Conservation (phyloP, 345 rosid species). For the Pistacia integerrima region DNA sequence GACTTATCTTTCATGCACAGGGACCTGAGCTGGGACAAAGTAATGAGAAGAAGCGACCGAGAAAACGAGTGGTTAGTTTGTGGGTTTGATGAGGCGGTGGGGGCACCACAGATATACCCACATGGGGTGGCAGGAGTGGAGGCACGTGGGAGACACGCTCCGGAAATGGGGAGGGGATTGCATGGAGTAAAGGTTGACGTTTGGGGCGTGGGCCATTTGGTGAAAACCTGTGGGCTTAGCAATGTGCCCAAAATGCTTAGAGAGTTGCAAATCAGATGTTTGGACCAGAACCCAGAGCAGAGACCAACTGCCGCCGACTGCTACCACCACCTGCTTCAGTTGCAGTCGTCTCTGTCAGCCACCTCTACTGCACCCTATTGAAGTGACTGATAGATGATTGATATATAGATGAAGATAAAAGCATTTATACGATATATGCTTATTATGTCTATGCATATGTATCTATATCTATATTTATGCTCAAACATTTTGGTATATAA, state of each 20-base stretch:
- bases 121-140: conserved; percentile 32
- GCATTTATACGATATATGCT: neutral
- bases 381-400: conserved; percentile 17
- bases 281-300: conserved; percentile 88
- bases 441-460: too few species aligned
- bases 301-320: conserved; percentile 98
- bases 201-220: conserved; percentile 87
- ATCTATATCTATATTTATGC: neutral
- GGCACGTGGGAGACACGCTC: conserved; percentile 66
- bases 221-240: conserved; percentile 71
- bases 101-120: conserved; percentile 82
- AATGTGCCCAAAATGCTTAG: conserved; percentile 70
- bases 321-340: conserved; percentile 84
- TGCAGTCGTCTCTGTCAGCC: conserved; percentile 67
- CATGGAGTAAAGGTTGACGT: conserved; percentile 97
- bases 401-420: conserved; percentile 1
- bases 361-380: conserved; percentile 41
- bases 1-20: conserved; percentile 97
- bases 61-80: conserved; percentile 80
- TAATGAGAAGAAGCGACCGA: conserved; percentile 50
- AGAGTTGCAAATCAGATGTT: conserved; percentile 80
- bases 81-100: conserved; percentile 82
- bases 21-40: conserved; percentile 88
- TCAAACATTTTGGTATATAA: too few species aligned
- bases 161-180: conserved; percentile 91